phyloP scores from a whole-genome alignment of 306 rosid species.

The Quercus wislizeni region DNA sequence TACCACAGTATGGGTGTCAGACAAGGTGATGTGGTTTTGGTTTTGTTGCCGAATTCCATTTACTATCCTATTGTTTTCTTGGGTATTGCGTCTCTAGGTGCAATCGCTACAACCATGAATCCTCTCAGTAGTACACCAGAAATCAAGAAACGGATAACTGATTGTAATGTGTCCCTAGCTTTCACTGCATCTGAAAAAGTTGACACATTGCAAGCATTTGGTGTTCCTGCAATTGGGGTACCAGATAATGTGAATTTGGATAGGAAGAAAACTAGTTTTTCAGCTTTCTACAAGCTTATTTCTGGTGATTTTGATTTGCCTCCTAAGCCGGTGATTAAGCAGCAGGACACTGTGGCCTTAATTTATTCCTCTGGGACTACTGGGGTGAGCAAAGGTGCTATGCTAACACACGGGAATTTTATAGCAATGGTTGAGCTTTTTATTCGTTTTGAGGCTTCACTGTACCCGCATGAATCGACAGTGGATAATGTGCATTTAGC shows the following conservation, averaged over 20 bases:
- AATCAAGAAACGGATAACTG: constrained; percentile 48
- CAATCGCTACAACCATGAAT: constrained; percentile 60
- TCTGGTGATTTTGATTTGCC: constrained; percentile 30
- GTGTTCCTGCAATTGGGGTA: constrained; percentile 51
- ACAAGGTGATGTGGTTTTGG: constrained; percentile 60
- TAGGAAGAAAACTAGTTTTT: constrained; percentile 26
- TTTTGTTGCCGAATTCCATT: constrained; percentile 72
- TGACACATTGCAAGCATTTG: constrained; percentile 34
- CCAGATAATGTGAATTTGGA: constrained; percentile 43
- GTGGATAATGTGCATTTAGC: constrained; percentile 58
- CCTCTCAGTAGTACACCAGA: constrained; percentile 62
- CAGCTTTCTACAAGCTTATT: constrained; percentile 40
- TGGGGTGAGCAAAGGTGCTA: constrained; percentile 77
- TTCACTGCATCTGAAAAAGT: constrained; percentile 43
- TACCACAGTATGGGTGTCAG: constrained; percentile 52
- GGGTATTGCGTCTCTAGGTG: constrained; percentile 58
- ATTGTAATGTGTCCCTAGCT: constrained; percentile 46
- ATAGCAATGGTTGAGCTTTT: constrained; percentile 61
- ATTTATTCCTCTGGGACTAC: constrained; percentile 87
- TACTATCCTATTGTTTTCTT: constrained; percentile 62
- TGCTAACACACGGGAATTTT: constrained; percentile 61
- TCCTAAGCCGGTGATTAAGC: constrained; percentile 53
- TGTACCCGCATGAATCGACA: constrained; percentile 39
- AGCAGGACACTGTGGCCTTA: constrained; percentile 73
- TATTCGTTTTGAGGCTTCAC: constrained; percentile 80